Base-by-base conservation (phyloP, 352 stramenopile species). In the Globisporangium cystogenes region DNA sequence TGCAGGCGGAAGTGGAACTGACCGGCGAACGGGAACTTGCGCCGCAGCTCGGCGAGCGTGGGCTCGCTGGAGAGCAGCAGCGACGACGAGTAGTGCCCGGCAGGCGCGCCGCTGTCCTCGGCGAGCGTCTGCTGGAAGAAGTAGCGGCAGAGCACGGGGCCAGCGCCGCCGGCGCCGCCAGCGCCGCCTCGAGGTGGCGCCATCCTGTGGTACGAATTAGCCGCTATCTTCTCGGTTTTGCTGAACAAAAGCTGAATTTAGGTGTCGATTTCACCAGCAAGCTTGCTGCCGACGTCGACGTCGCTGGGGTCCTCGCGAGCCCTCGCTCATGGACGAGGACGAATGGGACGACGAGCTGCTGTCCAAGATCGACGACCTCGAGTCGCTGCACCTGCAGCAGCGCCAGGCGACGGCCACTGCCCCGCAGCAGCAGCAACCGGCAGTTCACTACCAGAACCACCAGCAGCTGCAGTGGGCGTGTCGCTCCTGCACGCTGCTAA, bases 321-420 rank as follows among this genome's bases (percentile, higher is more conserved):
- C n/a, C n/a, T n/a, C n/a, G n/a, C n/a, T n/a, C n/a, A n/a, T n/a
- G n/a, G n/a, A n/a, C n/a, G n/a, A 68, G 35, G 83, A 92, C 51
- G 79, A 92, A 27, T 94, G 84, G 84, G 84, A 94, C 61, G 84
- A 92, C 63, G 82, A 73, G 57, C 60, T 94, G 47, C 67, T 82
- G 59, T 83, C 68, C 27, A 70, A 84, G 65, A 77, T 92, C 53
- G 66, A 72, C 35, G 72, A 76, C 62, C 61, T 92, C 26, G 78
- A 90, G 64, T 63, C 68, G 46, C 60, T 60, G 18, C 73, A 81
- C 27, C 35, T 84, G 43, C 44, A 63, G 46, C 12, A 58, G 40
- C 49, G 51, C 10, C 56, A 40, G 43, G 26, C 33, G 33, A 11
- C 33, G 14, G 33, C 14, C 4, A 6, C 26, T 5, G 36, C 16